Evolutionary conservation across 2,329 filamentous ascomycete species (phyloP), one percentile per base, ranked within the genome.

Genomic region (Ophiocordyceps polyrhachis-furcata): DNA sequence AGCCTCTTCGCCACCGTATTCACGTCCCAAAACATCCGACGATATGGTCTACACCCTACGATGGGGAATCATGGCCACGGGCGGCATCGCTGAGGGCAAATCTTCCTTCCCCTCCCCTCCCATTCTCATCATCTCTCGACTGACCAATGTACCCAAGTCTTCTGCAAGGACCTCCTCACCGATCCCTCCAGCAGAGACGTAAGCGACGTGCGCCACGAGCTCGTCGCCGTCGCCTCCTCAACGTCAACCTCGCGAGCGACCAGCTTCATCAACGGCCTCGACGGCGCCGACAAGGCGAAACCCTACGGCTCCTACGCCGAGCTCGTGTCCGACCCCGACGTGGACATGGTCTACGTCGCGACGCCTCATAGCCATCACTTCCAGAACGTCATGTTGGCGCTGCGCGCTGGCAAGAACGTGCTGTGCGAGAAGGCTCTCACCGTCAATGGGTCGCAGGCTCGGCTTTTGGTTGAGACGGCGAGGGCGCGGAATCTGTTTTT

Each of bases 321-420:
- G 58, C 73, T 94, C 25, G 85, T 89, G 23, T 72, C 74, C 43
- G 84, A 93, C 58, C 67, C 80, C 7, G 73, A 84, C 54, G 74
- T 93, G 51, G 83, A 93, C 60, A 83, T 93, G 53, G 65, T 94
- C 63, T 94, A 93, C 62, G 76, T 94, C 46, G 86, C 85, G 21
- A 93, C 87, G 4, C 87, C 87, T 15, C 87, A 93, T 66, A 88
- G 83, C 54, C 87, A 93, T 61, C 87, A 94, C 67, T 93, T 88
- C 67, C 85, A 93, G 61, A 89, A 94, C 63, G 74, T 77, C 50
- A 84, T 87, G 75, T 73, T 93, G n/a, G 82, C 79, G 40, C 70
- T 94, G 37, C 74, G 84, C 51, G 83, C 82, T 8, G 83, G 84
- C 55, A 94, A 93, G 70, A 73, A 89, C 55, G 85, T 94, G 28